These are phyloP conservation scores for Myxozyma kluyveri DNA, from an alignment of 805 yeast genomes.

Conservation along the genomic window DNA sequence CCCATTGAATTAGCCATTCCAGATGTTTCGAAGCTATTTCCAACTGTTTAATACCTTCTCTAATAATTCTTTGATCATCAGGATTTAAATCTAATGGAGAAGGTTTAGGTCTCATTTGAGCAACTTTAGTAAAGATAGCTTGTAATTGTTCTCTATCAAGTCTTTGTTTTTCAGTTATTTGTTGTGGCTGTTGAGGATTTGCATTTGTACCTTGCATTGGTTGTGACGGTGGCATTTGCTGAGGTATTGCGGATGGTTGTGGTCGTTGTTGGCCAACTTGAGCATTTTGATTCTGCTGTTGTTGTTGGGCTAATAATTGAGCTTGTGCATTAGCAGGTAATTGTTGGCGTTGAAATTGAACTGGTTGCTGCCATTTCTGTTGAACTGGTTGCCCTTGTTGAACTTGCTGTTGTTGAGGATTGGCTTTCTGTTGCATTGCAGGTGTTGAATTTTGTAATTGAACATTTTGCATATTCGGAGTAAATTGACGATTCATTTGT, in stretches of 20 bases:
- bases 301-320: slow-evolving; percentile 4
- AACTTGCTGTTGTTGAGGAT: slow-evolving; percentile 16
- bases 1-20: slow-evolving; percentile 23
- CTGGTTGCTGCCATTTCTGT: slow-evolving; percentile 3
- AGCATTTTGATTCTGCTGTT: slow-evolving; percentile 12
- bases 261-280: slow-evolving; percentile 4
- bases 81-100: slow-evolving; percentile 15
- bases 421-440: slow-evolving; percentile 4
- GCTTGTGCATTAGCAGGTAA: background rate
- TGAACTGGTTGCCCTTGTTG: background rate
- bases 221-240: slow-evolving; percentile 1
- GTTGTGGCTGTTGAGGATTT: background rate
- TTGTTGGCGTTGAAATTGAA: slow-evolving; percentile 16
- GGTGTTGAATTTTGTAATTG: slow-evolving; percentile 1
- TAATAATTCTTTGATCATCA: slow-evolving; percentile 16
- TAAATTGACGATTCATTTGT: slow-evolving; percentile 22
- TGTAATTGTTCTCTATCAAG: slow-evolving; percentile 15
- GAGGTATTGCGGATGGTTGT: too few species aligned
- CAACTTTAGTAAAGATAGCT: slow-evolving; percentile 18
- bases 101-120: slow-evolving; percentile 8
- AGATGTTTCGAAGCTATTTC: slow-evolving; percentile 24
- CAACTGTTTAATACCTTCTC: slow-evolving; percentile 8
- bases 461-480: slow-evolving; percentile 12
- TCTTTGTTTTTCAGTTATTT: slow-evolving; percentile 17
- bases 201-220: slow-evolving; percentile 1